Conservation (phyloP, 192 early-diverging fungal genomes). For the Mortierella claussenii region DNA sequence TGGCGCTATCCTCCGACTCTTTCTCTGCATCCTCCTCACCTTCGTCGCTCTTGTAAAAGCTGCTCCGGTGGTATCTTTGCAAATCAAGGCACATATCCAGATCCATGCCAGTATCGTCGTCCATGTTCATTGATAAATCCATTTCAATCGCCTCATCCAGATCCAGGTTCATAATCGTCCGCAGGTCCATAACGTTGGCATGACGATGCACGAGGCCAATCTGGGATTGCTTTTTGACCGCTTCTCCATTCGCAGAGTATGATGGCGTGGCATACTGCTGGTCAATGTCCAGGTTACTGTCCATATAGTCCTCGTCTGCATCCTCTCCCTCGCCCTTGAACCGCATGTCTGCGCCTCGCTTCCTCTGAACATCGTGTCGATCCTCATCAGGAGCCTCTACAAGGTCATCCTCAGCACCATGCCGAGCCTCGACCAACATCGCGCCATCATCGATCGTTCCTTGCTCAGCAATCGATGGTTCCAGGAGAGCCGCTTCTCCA, state of each 20-base stretch:
- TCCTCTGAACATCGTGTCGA: conserved; percentile 7
- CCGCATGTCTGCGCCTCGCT: conserved; percentile 18
- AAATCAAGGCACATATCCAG: conserved; percentile 42
- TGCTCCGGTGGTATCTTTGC: conserved; percentile 27
- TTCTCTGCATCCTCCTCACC: neutral
- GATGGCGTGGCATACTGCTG: conserved; percentile 1
- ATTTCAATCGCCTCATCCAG: conserved; percentile 38
- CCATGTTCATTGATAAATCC: conserved; percentile 18
- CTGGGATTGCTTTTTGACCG: conserved; percentile 41
- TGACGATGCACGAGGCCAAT: conserved; percentile 36
- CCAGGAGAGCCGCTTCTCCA: neutral
- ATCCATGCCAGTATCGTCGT: conserved; percentile 28
- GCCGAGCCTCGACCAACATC: neutral
- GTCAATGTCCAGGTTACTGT: conserved; percentile 20
- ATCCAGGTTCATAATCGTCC: conserved; percentile 51
- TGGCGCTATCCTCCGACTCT: neutral
- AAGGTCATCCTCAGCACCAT: neutral
- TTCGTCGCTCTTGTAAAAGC: neutral
- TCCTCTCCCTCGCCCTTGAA: conserved; percentile 12
- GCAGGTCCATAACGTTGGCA: conserved; percentile 34
- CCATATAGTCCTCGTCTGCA: conserved; percentile 22
- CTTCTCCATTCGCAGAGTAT: conserved; percentile 9
- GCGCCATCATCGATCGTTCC: neutral
- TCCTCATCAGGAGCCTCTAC: conserved; percentile 11
- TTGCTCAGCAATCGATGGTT: neutral